Evolutionary conservation across 1,284 basidiomycete species (phyloP), one percentile per base, ranked within the genome.

Genomic region (Apiotrichum gracile): DNA sequence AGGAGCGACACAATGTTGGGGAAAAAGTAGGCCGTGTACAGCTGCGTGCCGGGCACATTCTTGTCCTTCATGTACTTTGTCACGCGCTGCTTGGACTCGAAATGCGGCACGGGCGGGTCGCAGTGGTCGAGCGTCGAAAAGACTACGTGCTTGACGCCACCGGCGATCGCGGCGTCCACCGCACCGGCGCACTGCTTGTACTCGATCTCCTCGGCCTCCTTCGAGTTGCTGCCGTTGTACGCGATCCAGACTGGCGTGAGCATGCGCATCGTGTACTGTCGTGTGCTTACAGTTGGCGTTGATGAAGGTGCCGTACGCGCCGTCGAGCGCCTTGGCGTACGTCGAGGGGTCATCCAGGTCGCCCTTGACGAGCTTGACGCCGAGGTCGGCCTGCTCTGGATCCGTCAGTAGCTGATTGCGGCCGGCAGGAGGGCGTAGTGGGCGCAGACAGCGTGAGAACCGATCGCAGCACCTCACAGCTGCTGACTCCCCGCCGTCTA

Each of bases 131-230:
- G 60, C 8, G 61, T 58, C 4, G 64, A 65, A 46, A 65, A 69
- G 19, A 70, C 62, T 27, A 70, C 58, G 45, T 68, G 68, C 48
- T 64, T 57, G 39, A 67, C 54, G 31, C 63, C 63, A 2, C 59
- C 63, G 13, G 51, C 49, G 37, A 51, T 41, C 25, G 57, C 60
- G 14, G 63, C 64, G 37, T 66, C 61, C 24, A 65, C 51, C 10
- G 63, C 59, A 3, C 52, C 57, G n/a, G 39, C 57, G 25, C 55
- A 48, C 49, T 63, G 56, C n/a, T 43, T 22, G 13, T 50, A 34
- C 31, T 65, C 62, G 34, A 35, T 29, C 6, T 24, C 49, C 17
- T 42, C 40, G 17, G 58, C 58, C 17, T 29, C 48, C 16, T 44
- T 45, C 22, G 38, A 26, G 33, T 59, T 41, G 33, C 45, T 22